phyloP scores from a whole-genome alignment of 768 basidiomycete species.

The Boletus barrowsii region DNA sequence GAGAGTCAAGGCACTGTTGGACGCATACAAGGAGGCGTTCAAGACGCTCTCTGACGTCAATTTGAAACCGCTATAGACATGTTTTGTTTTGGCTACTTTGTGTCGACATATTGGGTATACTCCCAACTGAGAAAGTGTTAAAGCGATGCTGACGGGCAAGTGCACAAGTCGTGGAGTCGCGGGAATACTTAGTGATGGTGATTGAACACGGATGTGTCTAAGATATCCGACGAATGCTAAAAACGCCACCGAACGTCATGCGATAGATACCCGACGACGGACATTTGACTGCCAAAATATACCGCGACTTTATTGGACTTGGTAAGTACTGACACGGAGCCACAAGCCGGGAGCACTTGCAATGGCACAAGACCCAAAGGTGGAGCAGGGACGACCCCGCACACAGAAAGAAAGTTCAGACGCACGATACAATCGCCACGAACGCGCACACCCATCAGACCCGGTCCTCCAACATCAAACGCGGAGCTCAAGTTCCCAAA shows the following conservation, averaged over 20 bases:
- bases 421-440: conserved; percentile 1
- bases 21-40: conserved; percentile 95
- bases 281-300: conserved; percentile 12
- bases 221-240: not conserved
- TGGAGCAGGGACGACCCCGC: too few species aligned
- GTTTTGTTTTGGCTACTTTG: not conserved
- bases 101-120: not conserved
- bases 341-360: conserved; percentile 16
- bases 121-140: not conserved
- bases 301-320: conserved; percentile 23
- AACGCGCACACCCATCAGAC: not conserved
- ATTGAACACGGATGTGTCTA: conserved; percentile 3
- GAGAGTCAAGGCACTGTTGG: conserved; percentile 89
- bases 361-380: conserved; percentile 14
- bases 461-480: not conserved
- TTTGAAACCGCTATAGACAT: conserved; percentile 54
- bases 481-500: not conserved
- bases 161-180: too few species aligned
- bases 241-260: not conserved
- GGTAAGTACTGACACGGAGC: conserved; percentile 19
- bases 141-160: too few species aligned
- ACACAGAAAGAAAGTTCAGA: conserved; percentile 12
- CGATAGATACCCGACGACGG: conserved; percentile 5
- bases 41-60: conserved; percentile 82
- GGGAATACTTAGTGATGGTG: not conserved